These are phyloP conservation scores for Insectozyma bohioensis DNA, from an alignment of 1,139 yeast species.

Conservation along the genomic window DNA sequence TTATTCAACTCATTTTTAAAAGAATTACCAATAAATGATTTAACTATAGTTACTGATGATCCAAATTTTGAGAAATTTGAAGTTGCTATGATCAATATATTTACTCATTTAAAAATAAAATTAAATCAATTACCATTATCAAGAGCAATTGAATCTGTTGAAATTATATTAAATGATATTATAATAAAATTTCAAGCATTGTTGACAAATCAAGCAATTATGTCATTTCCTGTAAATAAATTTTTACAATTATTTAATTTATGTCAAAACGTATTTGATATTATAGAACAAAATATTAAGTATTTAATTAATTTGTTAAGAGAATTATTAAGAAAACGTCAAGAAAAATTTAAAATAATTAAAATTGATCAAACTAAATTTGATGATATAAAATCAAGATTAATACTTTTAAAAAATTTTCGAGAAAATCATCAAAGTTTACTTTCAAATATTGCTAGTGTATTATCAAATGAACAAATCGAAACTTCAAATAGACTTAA, in stretches of 20 bases:
- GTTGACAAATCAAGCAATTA: constrained; percentile 23
- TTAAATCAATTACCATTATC: constrained; percentile 62
- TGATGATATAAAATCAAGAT: constrained; percentile 42
- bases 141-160: constrained; percentile 64
- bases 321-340: constrained; percentile 72
- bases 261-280: constrained; percentile 21
- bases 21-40: constrained; percentile 68
- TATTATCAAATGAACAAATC: constrained; percentile 18
- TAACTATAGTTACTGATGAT: constrained; percentile 45
- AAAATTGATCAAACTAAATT: constrained; percentile 52
- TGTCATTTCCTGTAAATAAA: constrained; percentile 25
- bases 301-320: constrained; percentile 54
- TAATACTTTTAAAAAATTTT: constrained; percentile 46
- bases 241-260: constrained; percentile 22
- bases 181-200: constrained; percentile 21
- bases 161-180: constrained; percentile 48
- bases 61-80: constrained; percentile 43
- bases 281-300: constrained; percentile 36
- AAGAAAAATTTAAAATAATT: constrained; percentile 69
- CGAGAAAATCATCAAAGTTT: constrained; percentile 58
- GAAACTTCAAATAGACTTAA: constrained; percentile 22
- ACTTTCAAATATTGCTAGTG: constrained; percentile 35
- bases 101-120: constrained; percentile 59
- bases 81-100: constrained; percentile 44
- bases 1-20: constrained; percentile 62